Base-by-base conservation (phyloP, 2,329 filamentous ascomycete species). In the Aspergillus alliaceus region DNA sequence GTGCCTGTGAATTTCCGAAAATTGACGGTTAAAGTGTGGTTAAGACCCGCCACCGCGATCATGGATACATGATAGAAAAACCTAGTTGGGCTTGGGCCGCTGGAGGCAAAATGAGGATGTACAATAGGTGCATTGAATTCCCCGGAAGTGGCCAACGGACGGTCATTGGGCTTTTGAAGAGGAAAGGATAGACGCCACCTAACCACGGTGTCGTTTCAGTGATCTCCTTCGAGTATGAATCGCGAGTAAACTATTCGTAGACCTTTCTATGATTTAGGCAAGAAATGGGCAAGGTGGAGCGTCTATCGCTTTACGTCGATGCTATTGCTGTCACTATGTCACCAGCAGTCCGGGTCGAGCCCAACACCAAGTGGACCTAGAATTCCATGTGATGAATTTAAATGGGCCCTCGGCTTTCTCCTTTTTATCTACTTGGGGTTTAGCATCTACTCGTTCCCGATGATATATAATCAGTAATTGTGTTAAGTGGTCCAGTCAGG, bases 71-170 rank as follows among this genome's bases (percentile, higher is more conserved):
- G n/a, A n/a, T 12, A 27, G 24, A 14, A 46, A 29, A 46, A 44
- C 15, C 24, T 27, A n/a, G 40, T 46, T 8, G 15, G 29, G 12
- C 24, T 29, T 29, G 24, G 42, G 4, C 24, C 15, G 25, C 44
- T 20, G 42, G 42, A 46, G 42, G 42, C 42, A 31, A 47, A 47
- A 47, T 47, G 44, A n/a, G 27, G 44, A 47, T 31, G 44, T 47
- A 9, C 25, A 47, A 47, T 47, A 47, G 44, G 44, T 46, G 42
- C 42, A 46, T 14, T 24, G 1, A 46, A 15, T 47, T 47, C 44
- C 44, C 44, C 44, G 44, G 44, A 31, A 47, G 15, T 9, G 25
- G 25, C 44, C 25, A 22, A 25, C 25, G 18, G 44, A 18, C 15
- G n/a, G 15, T 14, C 44, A 22, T 22, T 2, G 7, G 4, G 4